Conservation (phyloP, 2,329 filamentous ascomycete genomes). For the Aaosphaeria arxii region DNA sequence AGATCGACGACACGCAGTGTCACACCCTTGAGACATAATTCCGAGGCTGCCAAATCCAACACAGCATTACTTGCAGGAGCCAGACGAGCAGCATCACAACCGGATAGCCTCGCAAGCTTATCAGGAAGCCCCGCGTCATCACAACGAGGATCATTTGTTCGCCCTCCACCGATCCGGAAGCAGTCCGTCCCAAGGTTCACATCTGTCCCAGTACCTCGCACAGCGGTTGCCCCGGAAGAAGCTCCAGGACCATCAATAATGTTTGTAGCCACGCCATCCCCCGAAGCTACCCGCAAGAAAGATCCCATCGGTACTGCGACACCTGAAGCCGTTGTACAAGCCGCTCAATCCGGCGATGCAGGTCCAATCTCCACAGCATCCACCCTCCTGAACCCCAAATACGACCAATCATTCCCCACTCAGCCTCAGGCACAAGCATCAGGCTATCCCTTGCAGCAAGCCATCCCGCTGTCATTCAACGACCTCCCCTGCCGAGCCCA, state of each 20-base stretch:
- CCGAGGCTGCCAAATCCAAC: slow-evolving; percentile 23
- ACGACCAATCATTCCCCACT: slow-evolving; percentile 1
- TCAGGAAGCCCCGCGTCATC: slow-evolving; percentile 15
- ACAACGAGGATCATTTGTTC: slow-evolving; percentile 26
- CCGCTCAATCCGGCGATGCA: no score
- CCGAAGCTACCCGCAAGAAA: slow-evolving; percentile 9
- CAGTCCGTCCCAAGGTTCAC: slow-evolving; percentile 64
- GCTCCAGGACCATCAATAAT: slow-evolving; percentile 69
- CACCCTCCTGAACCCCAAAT: slow-evolving; percentile 5
- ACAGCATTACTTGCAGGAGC: slow-evolving; percentile 16
- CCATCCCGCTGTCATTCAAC: slow-evolving; percentile 76
- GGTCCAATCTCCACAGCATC: slow-evolving; percentile 1
- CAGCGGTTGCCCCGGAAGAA: slow-evolving; percentile 62
- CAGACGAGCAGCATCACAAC: slow-evolving; percentile 5
- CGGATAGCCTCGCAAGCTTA: slow-evolving; percentile 12
- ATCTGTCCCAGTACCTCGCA: slow-evolving; percentile 69
- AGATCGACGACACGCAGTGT: slow-evolving; percentile 13
- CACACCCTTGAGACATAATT: slow-evolving; percentile 23
- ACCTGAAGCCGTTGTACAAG: background rate
- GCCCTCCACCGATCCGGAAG: slow-evolving; percentile 53
- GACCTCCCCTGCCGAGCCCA: slow-evolving; percentile 81
- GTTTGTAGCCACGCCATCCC: slow-evolving; percentile 57
- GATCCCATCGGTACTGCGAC: slow-evolving; percentile 16
- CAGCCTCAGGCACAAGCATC: slow-evolving; percentile 15
- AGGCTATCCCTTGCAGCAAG: slow-evolving; percentile 57